Conservation (phyloP, 2,329 filamentous ascomycete genomes). For the Pestalotiopsis sp. region DNA sequence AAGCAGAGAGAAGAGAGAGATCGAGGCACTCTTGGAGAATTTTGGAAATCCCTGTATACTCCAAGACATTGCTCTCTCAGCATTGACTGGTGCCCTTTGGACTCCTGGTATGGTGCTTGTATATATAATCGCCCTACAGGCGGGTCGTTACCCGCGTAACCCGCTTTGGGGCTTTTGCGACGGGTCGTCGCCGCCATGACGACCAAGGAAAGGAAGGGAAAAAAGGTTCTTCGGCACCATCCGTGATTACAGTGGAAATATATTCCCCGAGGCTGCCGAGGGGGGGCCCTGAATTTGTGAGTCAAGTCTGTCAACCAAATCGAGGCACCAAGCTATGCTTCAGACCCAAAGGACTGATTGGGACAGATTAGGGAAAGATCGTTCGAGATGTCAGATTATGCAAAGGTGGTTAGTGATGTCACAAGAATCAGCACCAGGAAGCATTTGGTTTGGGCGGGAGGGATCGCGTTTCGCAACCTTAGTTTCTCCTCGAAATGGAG, state of each 20-base stretch:
- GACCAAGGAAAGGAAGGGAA: not conserved
- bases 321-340: not conserved
- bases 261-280: not conserved
- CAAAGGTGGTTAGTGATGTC: not conserved
- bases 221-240: not conserved
- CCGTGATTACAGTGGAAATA: not conserved
- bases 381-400: not conserved
- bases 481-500: not conserved
- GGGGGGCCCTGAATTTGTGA: not conserved
- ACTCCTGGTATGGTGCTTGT: not conserved
- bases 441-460: not conserved
- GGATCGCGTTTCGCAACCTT: not conserved
- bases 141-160: not conserved
- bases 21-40: not conserved
- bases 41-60: not conserved
- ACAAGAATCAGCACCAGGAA: not conserved
- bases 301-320: not conserved
- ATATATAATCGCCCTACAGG: not conserved
- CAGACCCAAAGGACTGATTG: not conserved
- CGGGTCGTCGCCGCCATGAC: not conserved
- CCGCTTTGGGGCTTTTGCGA: not conserved
- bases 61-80: not conserved
- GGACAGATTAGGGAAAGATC: not conserved
- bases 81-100: not conserved
- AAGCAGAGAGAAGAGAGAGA: not conserved